phyloP scores from a whole-genome alignment of 2,329 filamentous ascomycete species.

The Didymella pinodella region DNA sequence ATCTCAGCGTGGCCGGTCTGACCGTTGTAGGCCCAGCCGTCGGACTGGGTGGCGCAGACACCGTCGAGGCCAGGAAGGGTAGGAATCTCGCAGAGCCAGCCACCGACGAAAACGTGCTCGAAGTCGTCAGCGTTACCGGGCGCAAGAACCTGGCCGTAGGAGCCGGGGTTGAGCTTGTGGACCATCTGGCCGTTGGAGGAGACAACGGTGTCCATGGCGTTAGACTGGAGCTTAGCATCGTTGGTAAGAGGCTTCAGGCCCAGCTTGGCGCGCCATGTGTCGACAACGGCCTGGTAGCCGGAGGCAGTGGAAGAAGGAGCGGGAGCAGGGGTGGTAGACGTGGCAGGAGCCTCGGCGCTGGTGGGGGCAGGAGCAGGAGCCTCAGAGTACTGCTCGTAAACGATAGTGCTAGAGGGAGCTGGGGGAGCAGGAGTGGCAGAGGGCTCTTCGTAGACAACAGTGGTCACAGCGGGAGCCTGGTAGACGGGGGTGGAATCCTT shows the following conservation, averaged over 20 bases:
- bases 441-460: slow-evolving; percentile 20
- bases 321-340: slow-evolving; percentile 23
- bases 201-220: slow-evolving; percentile 35
- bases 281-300: slow-evolving; percentile 41
- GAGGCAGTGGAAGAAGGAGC: slow-evolving; percentile 15
- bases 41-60: slow-evolving; percentile 32
- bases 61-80: slow-evolving; percentile 35
- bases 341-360: slow-evolving; percentile 18
- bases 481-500: slow-evolving; percentile 13
- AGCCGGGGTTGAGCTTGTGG: slow-evolving; percentile 45
- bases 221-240: slow-evolving; percentile 36
- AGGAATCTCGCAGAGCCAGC: slow-evolving; percentile 48
- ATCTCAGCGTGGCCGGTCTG: slow-evolving; percentile 47
- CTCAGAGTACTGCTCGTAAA: slow-evolving; percentile 17
- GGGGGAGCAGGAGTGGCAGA: slow-evolving; percentile 12
- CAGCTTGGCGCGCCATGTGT: slow-evolving; percentile 41
- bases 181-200: slow-evolving; percentile 42
- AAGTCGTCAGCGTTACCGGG: slow-evolving; percentile 37
- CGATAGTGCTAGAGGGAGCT: slow-evolving; percentile 7
- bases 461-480: slow-evolving; percentile 17
- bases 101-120: slow-evolving; percentile 43
- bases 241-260: slow-evolving; percentile 30
- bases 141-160: slow-evolving; percentile 42
- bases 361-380: slow-evolving; percentile 22
- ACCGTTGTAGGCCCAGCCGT: slow-evolving; percentile 43